These are phyloP conservation scores for Metschnikowia henanensis DNA, from an alignment of 805 yeast genomes.

Conservation along the genomic window DNA sequence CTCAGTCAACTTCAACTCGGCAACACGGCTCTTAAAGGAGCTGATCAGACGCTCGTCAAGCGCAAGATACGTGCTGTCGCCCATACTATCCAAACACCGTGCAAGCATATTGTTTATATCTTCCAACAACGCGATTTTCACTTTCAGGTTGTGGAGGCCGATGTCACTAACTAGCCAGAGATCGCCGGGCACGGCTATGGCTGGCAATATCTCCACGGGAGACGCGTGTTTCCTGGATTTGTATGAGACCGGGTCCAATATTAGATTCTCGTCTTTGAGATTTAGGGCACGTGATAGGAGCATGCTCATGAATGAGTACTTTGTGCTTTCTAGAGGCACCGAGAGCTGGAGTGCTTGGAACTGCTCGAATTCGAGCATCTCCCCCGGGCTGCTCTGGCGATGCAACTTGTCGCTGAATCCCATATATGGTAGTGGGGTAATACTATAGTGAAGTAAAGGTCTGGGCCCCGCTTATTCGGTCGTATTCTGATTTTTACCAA, in stretches of 20 bases:
- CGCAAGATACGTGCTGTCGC: conserved; percentile 18
- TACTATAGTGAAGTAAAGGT: too few relatives aligned
- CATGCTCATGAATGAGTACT: conserved; percentile 27
- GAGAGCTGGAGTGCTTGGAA: conserved; percentile 28
- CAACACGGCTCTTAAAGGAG: conserved; percentile 32
- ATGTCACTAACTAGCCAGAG: conserved; percentile 37
- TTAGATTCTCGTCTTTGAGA: conserved; percentile 19
- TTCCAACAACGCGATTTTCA: conserved; percentile 31
- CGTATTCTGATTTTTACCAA: background rate
- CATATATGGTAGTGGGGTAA: background rate
- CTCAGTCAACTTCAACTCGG: conserved; percentile 31
- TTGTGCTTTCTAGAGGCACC: conserved; percentile 27
- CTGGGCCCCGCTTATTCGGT: background rate
- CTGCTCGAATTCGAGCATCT: conserved; percentile 6
- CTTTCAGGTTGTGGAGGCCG: conserved; percentile 28
- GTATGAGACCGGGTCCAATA: conserved; percentile 11
- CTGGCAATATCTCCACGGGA: conserved; percentile 31
- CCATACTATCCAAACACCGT: conserved; percentile 6
- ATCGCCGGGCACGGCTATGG: conserved; percentile 35
- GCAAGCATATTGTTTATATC: conserved; percentile 34
- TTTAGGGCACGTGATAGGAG: conserved; percentile 28
- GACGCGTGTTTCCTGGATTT: background rate
- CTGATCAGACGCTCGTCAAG: conserved; percentile 28
- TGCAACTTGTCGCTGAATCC: background rate
- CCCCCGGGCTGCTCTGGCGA: background rate